Evolutionary conservation across 2,329 filamentous ascomycete genomes (phyloP).

Genomic region (Fusarium coicis): DNA sequence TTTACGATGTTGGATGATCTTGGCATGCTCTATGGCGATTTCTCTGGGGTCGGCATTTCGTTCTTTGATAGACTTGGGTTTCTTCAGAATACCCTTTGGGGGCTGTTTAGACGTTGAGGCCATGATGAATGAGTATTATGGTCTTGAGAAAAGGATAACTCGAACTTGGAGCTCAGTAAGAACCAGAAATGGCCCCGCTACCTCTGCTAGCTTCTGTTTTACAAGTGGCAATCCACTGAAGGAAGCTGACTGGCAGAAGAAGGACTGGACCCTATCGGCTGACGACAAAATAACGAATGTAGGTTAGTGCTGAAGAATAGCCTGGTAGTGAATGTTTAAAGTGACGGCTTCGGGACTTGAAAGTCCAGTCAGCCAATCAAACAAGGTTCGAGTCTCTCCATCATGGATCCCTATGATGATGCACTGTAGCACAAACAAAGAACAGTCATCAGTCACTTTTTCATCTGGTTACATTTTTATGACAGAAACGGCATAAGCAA

Average conservation of each 20-base stretch:
- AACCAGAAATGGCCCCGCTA: neutral
- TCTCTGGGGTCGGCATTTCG: slow-evolving; percentile 59
- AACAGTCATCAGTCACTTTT: neutral
- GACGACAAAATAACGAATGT: slow-evolving; percentile 2
- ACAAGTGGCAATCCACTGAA: slow-evolving; percentile 20
- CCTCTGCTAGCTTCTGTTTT: neutral
- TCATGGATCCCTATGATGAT: slow-evolving; percentile 28
- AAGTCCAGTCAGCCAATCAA: slow-evolving; percentile 3
- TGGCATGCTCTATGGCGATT: slow-evolving; percentile 84
- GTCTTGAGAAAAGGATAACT: neutral
- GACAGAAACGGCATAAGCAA: slow-evolving; percentile 7
- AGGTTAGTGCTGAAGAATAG: neutral
- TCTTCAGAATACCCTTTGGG: slow-evolving; percentile 70
- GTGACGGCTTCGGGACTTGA: neutral
- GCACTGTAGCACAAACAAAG: slow-evolving; percentile 23
- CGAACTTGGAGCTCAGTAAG: neutral
- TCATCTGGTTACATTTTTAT: slow-evolving; percentile 6
- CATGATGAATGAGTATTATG: slow-evolving; percentile 32
- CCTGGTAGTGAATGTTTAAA: neutral
- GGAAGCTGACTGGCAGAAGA: neutral
- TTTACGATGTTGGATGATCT: slow-evolving; percentile 84
- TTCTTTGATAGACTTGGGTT: slow-evolving; percentile 48
- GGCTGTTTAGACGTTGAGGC: slow-evolving; percentile 48
- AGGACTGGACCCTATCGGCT: neutral
- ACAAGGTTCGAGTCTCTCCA: slow-evolving; percentile 4